These are phyloP conservation scores for Pichia scutulata DNA, from an alignment of 805 yeast species.

Conservation along the genomic window DNA sequence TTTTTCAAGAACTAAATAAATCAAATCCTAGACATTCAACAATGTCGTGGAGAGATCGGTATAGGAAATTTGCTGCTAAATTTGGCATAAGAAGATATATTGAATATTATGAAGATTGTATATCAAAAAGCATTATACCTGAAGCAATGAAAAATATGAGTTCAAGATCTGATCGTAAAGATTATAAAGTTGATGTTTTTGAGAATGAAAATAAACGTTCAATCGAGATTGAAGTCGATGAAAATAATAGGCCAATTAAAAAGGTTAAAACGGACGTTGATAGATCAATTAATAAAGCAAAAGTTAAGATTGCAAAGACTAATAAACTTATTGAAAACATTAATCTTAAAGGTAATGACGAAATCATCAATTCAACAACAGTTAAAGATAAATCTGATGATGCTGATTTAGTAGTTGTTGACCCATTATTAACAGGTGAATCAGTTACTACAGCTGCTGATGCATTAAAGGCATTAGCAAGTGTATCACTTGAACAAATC, in stretches of 20 bases:
- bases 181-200: conserved; percentile 10
- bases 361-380: background rate
- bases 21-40: conserved; percentile 47
- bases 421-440: background rate
- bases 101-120: conserved; percentile 40
- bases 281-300: background rate
- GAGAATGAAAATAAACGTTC: conserved; percentile 15
- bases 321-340: background rate
- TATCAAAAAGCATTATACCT: conserved; percentile 34
- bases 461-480: conserved; percentile 21
- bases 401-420: background rate
- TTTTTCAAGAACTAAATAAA: conserved; percentile 33
- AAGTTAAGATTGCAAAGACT: background rate
- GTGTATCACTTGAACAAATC: conserved; percentile 22
- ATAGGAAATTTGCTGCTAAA: conserved; percentile 57
- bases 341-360: background rate
- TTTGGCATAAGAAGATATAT: conserved; percentile 56
- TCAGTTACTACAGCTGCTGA: background rate
- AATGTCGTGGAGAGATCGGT: conserved; percentile 79
- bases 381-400: background rate
- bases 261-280: background rate
- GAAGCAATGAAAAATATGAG: conserved; percentile 53
- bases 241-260: background rate
- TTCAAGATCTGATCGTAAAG: conserved; percentile 33
- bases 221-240: conserved; percentile 12